A percentile compares a stretch with the other conserved stretches of the same genome.
Conservation (phyloP, 768 basidiomycete species). For the Kondoa malvinella region DNA sequence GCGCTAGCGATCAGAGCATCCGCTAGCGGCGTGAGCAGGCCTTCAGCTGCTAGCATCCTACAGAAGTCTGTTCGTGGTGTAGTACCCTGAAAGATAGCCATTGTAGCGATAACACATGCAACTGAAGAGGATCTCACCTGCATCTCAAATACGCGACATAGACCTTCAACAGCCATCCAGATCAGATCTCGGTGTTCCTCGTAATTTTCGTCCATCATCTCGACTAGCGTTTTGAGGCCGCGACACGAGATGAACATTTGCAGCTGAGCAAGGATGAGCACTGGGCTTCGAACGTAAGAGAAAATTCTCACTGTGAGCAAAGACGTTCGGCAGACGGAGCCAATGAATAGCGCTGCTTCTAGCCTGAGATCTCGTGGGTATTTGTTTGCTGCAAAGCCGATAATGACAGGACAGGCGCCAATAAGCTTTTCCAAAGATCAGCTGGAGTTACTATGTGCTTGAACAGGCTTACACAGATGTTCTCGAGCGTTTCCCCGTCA, state of each 20-base stretch:
- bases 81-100: conserved; percentile 57
- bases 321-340: conserved; percentile 77
- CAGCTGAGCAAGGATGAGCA: conserved; percentile 32
- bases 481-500: conserved; percentile 75
- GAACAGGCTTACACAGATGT: conserved; percentile 79
- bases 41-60: conserved; percentile 92
- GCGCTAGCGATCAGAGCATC: conserved; percentile 78
- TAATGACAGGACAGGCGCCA: conserved; percentile 84
- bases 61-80: conserved; percentile 98
- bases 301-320: conserved; percentile 44
- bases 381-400: conserved; percentile 88
- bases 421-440: conserved; percentile 24
- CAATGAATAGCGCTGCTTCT: conserved; percentile 91
- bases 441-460: conserved; percentile 21
- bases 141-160: conserved; percentile 85
- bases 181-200: conserved; percentile 74
- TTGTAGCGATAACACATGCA: background rate
- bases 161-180: conserved; percentile 81
- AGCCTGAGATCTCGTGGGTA: conserved; percentile 79
- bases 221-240: conserved; percentile 81
- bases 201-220: conserved; percentile 92
- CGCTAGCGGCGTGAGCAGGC: conserved; percentile 78
- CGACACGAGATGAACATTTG: conserved; percentile 99
- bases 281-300: too few species aligned
- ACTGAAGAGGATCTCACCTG: conserved; percentile 28